Evolutionary conservation across 2,329 filamentous ascomycete genomes (phyloP).

Genomic region (Setomelanomma holmii): DNA sequence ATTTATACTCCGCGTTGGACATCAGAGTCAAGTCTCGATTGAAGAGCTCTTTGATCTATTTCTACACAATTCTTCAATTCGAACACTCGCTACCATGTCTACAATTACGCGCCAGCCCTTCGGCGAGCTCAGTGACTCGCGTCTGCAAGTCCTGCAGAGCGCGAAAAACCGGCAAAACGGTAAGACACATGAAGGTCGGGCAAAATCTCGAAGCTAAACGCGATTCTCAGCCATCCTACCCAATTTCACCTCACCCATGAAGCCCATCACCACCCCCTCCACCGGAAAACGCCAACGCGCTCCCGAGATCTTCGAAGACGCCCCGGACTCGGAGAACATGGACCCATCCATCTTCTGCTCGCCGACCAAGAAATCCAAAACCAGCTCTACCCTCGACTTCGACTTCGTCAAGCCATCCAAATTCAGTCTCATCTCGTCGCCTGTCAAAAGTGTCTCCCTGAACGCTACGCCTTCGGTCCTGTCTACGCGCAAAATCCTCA

Average conservation of each 20-base stretch:
- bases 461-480: conserved; percentile 36
- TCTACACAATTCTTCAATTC: conserved; percentile 1
- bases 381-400: conserved; percentile 41
- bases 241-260: conserved; percentile 42
- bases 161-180: conserved; percentile 78
- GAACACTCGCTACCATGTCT: conserved; percentile 30
- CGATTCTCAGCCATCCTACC: conserved; percentile 40
- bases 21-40: conserved; percentile 3
- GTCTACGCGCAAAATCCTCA: conserved; percentile 48
- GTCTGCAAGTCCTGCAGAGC: conserved; percentile 75
- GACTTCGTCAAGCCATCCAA: conserved; percentile 49
- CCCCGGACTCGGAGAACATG: conserved; percentile 64
- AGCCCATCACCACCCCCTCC: conserved; percentile 34
- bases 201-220: conserved; percentile 24
- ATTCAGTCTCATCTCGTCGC: conserved; percentile 47
- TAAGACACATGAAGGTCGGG: conserved; percentile 39
- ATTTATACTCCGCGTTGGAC: not conserved
- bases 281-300: conserved; percentile 56
- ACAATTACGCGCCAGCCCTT: conserved; percentile 73
- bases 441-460: conserved; percentile 31
- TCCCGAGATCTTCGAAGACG: conserved; percentile 53
- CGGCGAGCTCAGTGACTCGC: conserved; percentile 72
- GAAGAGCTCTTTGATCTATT: not conserved
- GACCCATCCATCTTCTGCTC: conserved; percentile 61
- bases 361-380: conserved; percentile 62